Evolutionary conservation across 805 yeast species (phyloP), one percentile per base, ranked within the genome.

Genomic region (Candida sphagnicola): DNA sequence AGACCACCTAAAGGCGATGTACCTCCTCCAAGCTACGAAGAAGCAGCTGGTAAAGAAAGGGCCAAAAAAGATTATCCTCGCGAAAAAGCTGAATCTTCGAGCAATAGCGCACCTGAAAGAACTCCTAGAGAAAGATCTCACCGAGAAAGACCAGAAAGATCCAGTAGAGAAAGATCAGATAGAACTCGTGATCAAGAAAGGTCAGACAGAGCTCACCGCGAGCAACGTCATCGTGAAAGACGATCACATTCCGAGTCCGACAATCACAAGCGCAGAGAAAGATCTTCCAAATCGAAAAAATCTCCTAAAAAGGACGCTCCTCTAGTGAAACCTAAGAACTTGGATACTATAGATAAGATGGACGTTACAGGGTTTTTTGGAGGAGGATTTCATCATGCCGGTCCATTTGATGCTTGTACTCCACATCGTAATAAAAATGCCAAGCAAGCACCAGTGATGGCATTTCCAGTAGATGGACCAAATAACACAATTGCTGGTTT

Each of bases 371-470:
- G 96, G 1, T 74, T 90, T 45, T 90, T 86, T 57, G 97, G 96
- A 18, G 82, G 86, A 35, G 87, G 95, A 2, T 93, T 93, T 74
- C 99, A 93, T 62, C 98, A 93, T 61, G 99, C 93, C 65, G 99
- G 99, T 10, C 99, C 99, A 12, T 93, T 93, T 59, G 99, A 93
- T 59, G 99, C 99, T 1, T 91, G 98, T 61, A 85, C 95, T 2
- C 98, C 99, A 5, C 96, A 87, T 61, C 80, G 98, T 59, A 93
- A 93, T 63, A 85, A 84, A 64, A 72, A 77, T 41, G 66, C 64
- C 47, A 68, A 72, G 54, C 80, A 78, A 33, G 95, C 97, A 0
- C 99, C 99, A 4, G 96, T 93, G 12, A 70, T 79, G 67, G 99
- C 99, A 0, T 93, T 91, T 73, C 96, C 97, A 0, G 85, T 75